Base-by-base conservation (phyloP, 164 flowering plant species). In the Sextonia rubra region DNA sequence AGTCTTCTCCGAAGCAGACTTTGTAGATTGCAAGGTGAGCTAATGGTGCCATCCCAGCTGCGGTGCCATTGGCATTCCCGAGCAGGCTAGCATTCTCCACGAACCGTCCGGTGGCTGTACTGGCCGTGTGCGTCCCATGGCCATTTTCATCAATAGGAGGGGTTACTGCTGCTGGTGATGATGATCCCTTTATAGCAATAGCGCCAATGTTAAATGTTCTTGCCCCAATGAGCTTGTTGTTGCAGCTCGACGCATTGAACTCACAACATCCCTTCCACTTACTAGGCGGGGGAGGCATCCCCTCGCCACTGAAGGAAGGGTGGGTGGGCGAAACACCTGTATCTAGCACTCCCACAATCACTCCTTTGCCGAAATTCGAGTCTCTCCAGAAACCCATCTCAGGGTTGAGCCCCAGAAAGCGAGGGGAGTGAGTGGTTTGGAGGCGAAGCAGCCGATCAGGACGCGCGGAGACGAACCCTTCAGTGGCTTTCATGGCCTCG, bases 321-420 rank as follows among this genome's bases (percentile, higher is more conserved):
- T 92, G 88, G 75, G 88, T 94, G 1, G 97, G 98, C 92, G 92
- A 91, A 5, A 93, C 83, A 1, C 98, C 98, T 1, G 95, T 90
- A 76, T 93, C 98, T 0, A 93, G 80, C 2, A 93, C 95, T 9
- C 97, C 98, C 1, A 94, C 89, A 8, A 92, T 69, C 3, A 94
- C 95, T 58, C 89, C 97, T 27, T 83, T 81, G 64, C 82, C 81
- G 0, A 79, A 58, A 0, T 65, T 3, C 1, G 69, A 75, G 7
- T 80, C 75, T 5, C 84, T 75, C 87, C 88, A 83, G 27, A 83
- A 74, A 52, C 77, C 79, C 11, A 72, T 79, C 3, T 77, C 67
- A 32, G 60, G 77, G 64, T 79, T 60, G 76, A 88, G 48, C 5
- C 89, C 88, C 47, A 86, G 60, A 73, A 78, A 74, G 5, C 49